Percentiles rank a stretch among this genome's conserved stretches.
phyloP scores from a whole-genome alignment of 2,329 filamentous ascomycete species.

The Rhinocladiella mackenziei region DNA sequence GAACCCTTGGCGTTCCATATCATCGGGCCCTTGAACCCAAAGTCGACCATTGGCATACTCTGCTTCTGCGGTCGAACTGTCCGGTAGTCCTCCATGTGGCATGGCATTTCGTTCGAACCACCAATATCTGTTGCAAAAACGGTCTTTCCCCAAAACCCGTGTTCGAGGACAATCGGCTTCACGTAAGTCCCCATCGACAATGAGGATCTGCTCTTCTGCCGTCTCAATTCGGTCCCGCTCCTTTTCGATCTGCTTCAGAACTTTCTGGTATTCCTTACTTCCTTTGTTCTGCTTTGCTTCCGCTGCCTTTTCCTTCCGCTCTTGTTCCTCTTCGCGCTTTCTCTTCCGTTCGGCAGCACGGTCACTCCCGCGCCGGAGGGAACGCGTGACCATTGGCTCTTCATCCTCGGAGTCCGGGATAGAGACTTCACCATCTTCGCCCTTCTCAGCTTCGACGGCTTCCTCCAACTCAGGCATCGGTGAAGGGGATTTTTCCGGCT shows the following conservation, averaged over 20 bases:
- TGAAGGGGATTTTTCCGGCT: slow-evolving; percentile 42
- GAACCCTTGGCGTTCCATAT: slow-evolving; percentile 79
- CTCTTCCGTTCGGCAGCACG: slow-evolving; percentile 68
- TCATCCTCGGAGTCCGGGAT: slow-evolving; percentile 65
- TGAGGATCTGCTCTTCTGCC: slow-evolving; percentile 78
- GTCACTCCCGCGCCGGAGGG: slow-evolving; percentile 61
- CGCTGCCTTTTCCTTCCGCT: slow-evolving; percentile 64
- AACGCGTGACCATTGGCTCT: slow-evolving; percentile 52
- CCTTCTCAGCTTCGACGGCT: slow-evolving; percentile 54
- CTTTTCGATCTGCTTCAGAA: slow-evolving; percentile 84
- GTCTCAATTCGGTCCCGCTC: slow-evolving; percentile 75
- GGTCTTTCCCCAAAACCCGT: slow-evolving; percentile 82
- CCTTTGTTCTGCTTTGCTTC: slow-evolving; percentile 68
- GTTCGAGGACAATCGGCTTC: slow-evolving; percentile 92
- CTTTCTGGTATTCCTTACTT: slow-evolving; percentile 81
- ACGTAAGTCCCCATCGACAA: slow-evolving; percentile 84
- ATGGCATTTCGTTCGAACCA: slow-evolving; percentile 99
- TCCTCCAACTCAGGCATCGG: slow-evolving; percentile 43
- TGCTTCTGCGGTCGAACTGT: slow-evolving; percentile 80
- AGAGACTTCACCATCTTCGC: slow-evolving; percentile 43
- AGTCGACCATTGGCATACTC: slow-evolving; percentile 91
- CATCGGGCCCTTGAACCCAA: slow-evolving; percentile 94
- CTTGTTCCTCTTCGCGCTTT: slow-evolving; percentile 70
- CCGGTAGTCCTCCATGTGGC: slow-evolving; percentile 84
- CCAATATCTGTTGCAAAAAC: slow-evolving; percentile 98